Conservation (phyloP, 306 rosid species). For the Herpetospermum pedunculosum region DNA sequence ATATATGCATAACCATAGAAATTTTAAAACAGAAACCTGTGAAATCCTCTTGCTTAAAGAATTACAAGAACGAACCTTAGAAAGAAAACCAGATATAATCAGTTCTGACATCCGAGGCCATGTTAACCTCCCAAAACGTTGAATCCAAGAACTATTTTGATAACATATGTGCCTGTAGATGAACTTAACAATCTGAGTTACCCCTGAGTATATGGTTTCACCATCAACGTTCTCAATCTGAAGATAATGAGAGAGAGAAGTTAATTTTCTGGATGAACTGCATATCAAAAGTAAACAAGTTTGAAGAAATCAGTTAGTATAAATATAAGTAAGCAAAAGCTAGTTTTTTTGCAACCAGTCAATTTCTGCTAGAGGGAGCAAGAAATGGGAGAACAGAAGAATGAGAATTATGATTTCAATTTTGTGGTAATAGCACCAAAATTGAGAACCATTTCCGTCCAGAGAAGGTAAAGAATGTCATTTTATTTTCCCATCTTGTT, state of each 20-base stretch:
- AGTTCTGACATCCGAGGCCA: slow-evolving; percentile 92
- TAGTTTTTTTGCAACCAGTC: neutral
- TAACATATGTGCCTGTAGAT: slow-evolving; percentile 45
- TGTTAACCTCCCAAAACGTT: slow-evolving; percentile 68
- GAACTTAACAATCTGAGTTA: slow-evolving; percentile 51
- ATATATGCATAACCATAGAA: neutral
- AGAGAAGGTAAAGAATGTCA: neutral
- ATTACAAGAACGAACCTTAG: slow-evolving; percentile 46
- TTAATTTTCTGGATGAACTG: neutral
- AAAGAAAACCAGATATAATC: slow-evolving; percentile 74
- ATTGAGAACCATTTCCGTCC: neutral
- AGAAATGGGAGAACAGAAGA: neutral
- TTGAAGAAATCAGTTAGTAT: neutral
- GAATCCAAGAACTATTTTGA: slow-evolving; percentile 57
- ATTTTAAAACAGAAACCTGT: neutral
- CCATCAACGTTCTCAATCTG: slow-evolving; percentile 54
- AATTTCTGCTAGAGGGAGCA: neutral
- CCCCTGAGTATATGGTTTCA: slow-evolving; percentile 55
- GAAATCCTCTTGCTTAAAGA: neutral
- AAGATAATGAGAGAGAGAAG: slow-evolving; percentile 12
- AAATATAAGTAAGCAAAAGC: neutral
- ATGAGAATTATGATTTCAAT: neutral
- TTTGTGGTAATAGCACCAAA: neutral
- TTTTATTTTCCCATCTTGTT: neutral
- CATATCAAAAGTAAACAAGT: neutral